phyloP scores from a whole-genome alignment of 2,329 filamentous ascomycete genomes.

The Fusarium ramigenum region DNA sequence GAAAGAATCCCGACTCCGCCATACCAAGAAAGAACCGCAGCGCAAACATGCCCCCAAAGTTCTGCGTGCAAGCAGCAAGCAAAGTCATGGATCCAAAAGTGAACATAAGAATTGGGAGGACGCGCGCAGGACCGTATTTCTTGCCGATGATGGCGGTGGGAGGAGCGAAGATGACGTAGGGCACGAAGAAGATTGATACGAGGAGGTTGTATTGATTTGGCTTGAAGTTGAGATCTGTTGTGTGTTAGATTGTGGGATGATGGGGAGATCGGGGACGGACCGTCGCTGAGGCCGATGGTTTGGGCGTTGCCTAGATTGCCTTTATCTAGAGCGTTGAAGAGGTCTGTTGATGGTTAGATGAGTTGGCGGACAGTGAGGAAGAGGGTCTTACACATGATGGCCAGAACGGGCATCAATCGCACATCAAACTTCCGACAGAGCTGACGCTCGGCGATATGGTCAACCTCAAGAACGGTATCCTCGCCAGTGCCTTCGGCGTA shows the following conservation, averaged over 20 bases:
- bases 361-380: rapidly evolving
- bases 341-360: background rate
- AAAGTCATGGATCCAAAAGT: conserved; percentile 10
- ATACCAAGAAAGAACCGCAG: conserved; percentile 8
- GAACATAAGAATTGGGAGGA: conserved; percentile 8
- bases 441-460: conserved; percentile 10
- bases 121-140: background rate
- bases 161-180: conserved; percentile 13
- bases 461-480: background rate
- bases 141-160: conserved; percentile 6
- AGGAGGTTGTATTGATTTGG: conserved; percentile 14
- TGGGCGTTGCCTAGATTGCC: conserved; percentile 19
- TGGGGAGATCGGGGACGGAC: background rate
- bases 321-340: conserved; percentile 12
- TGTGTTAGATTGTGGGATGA: background rate
- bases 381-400: background rate
- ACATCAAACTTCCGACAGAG: conserved; percentile 13
- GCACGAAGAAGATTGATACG: conserved; percentile 17
- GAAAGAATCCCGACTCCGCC: conserved; percentile 8
- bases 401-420: conserved; percentile 1
- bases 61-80: background rate
- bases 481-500: background rate
- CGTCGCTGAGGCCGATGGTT: background rate
- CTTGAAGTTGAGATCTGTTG: conserved; percentile 7
- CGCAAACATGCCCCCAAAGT: conserved; percentile 9